Evolutionary conservation across 148 eudicot genomes (phyloP).

Genomic region (Oxyria digyna): DNA sequence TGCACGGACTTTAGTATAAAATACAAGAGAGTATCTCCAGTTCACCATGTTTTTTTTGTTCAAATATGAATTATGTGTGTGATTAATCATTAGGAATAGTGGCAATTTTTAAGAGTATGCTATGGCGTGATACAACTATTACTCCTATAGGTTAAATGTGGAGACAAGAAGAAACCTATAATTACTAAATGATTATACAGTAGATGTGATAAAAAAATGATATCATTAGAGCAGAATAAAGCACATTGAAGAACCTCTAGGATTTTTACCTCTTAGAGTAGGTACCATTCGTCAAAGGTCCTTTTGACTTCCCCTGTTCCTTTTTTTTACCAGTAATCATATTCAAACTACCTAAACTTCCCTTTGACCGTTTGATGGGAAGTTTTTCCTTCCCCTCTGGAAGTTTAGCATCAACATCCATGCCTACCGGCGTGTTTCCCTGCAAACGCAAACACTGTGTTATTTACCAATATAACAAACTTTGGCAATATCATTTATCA

Average conservation of each 20-base stretch:
- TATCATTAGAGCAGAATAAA: background rate
- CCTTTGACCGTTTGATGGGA: conserved; percentile 92
- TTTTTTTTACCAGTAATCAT: conserved; percentile 78
- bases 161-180: background rate
- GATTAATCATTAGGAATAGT: background rate
- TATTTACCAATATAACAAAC: background rate
- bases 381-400: conserved; percentile 89
- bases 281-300: conserved; percentile 56
- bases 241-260: background rate
- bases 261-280: conserved; percentile 69
- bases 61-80: background rate
- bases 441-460: conserved; percentile 16
- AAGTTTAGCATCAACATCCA: conserved; percentile 61
- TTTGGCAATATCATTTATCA: background rate
- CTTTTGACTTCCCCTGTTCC: conserved; percentile 57
- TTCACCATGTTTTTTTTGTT: background rate
- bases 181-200: background rate
- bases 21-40: background rate
- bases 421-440: conserved; percentile 54
- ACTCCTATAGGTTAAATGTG: background rate
- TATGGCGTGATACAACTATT: background rate
- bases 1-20: background rate
- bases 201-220: background rate
- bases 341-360: conserved; percentile 89
- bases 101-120: background rate